Base-by-base conservation (phyloP, 2,329 filamentous ascomycete species). In the Alternaria brassicicola region DNA sequence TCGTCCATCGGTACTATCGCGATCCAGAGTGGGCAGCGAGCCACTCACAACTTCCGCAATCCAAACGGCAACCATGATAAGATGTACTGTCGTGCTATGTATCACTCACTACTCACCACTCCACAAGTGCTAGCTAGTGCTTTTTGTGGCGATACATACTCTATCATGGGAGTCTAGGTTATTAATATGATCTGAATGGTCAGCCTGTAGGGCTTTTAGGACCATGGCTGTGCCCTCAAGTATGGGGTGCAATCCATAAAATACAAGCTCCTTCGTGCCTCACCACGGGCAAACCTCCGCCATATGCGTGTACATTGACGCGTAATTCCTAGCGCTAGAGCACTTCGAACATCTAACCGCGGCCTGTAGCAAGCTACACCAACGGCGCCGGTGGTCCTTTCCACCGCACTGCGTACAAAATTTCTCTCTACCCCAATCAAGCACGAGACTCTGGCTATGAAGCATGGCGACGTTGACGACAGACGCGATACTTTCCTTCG, bases 381-480 rank as follows among this genome's bases (percentile, higher is more conserved):
- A 9, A 17, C 35, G 25, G 13, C 53, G 53, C 17, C 19, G 15
- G 19, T 56, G 53, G n/a, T 35, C 9, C 17, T 39, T 2, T 10
- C 19, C 19, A 17, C 53, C 53, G 9, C 47, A 46, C 6, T n/a
- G 4, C 6, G 53, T 38, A 31, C 31, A 46, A 7, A 26, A 26
- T 2, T 35, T 23, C n/a, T 26, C 26, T 7, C 21, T 35, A 13
- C 47, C 47, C 47, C 39, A 51, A 4, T 1, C 19, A 13, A 39
- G 53, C 5, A 30, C 4, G 21, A 21, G 26, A 17, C 25, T 49
- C 8, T 50, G 45, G 19, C 52, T 50, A 10, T 45, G 19, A n/a
- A 55, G 52, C 38, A 50, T 55, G 1, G 28, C 30, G 30, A 42
- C 6, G 21, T 55, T 55, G n/a, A 55, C 23, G 17, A 49, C 38